Evolutionary conservation across 345 rosid genomes (phyloP), one percentile per base, ranked within the genome.

Genomic region (Leavenworthia alabamica): DNA sequence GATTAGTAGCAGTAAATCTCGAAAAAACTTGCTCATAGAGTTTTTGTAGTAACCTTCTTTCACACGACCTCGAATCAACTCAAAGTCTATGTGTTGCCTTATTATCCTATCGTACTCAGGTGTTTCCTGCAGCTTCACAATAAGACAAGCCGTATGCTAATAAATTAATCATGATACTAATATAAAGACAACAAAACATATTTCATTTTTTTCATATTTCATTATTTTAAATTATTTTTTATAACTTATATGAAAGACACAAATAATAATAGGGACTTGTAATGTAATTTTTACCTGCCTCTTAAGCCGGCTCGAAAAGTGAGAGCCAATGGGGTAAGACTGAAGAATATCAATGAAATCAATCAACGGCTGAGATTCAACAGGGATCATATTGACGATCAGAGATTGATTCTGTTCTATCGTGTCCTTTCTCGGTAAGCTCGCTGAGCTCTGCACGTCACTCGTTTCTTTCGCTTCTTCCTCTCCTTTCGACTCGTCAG

Each of bases 391-490:
- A 59, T 65, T n/a, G 46, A 70, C 63, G 70, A 61, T 57, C 45
- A 50, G 73, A 60, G 78, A 72, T 75, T 56, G 83, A 42, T 63
- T 70, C 45, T 76, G 70, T 73, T 68, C 56, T 17, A 73, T 57
- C 66, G 27, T 46, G 49, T 67, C 62, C 57, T 64, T 62, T 20
- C 76, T 61, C 68, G 79, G 66, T 65, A 81, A 74, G 31, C 84
- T 80, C 26, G 77, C 90, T 43, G 84, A 78, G 78, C 90, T 86
- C 73, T 78, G 90, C 43, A 81, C 88, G 60, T 84, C 88, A 65
- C 85, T 79, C 60, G 73, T 58, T 58, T 64, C 77, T 11, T 63
- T 49, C 28, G 22, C 49, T 3, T 54, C 61, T 44, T 33, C 42
- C 44, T 77, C 69, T 60, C 68, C 68, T 17, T 56, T 56, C 56